A percentile compares a stretch with the other conserved stretches of the same genome.
phyloP scores from a whole-genome alignment of 2,329 filamentous ascomycete species.

The Furcasterigmium sp. region DNA sequence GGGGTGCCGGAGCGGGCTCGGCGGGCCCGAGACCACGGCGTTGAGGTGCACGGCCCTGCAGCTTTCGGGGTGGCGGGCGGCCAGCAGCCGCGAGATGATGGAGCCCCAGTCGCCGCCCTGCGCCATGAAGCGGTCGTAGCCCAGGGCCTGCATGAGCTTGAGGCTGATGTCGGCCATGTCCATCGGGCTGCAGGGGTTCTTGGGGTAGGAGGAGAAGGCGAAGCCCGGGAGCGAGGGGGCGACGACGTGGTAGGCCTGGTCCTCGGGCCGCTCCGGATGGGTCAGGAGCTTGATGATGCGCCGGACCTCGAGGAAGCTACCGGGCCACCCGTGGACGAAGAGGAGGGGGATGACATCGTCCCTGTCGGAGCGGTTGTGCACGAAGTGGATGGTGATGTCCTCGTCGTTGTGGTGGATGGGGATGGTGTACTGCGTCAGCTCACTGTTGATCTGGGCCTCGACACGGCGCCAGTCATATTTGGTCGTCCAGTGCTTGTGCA shows the following conservation, averaged over 20 bases:
- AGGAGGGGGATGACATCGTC: constrained; percentile 30
- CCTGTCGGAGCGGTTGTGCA: constrained; percentile 12
- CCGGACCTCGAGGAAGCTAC: constrained; percentile 36
- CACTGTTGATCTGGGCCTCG: constrained; percentile 6
- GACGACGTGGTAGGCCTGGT: constrained; percentile 40
- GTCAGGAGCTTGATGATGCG: constrained; percentile 26
- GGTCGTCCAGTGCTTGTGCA: neutral
- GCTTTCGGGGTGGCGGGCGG: neutral
- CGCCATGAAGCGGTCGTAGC: neutral
- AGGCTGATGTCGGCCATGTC: neutral
- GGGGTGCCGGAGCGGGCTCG: neutral
- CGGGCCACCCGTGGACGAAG: constrained; percentile 38
- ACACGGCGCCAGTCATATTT: neutral
- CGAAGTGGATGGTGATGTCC: constrained; percentile 18
- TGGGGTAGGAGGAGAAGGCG: constrained; percentile 28
- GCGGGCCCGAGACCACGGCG: neutral
- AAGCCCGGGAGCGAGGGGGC: constrained; percentile 38
- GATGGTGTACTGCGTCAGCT: neutral
- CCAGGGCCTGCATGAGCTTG: neutral
- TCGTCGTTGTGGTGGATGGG: constrained; percentile 8
- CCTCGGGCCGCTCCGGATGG: constrained; percentile 13
- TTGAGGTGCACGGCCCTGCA: neutral
- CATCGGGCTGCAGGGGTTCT: neutral
- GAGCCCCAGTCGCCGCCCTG: neutral
- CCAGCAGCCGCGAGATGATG: neutral